Conservation (phyloP, 768 basidiomycete genomes). For the Lactarius vividus region DNA sequence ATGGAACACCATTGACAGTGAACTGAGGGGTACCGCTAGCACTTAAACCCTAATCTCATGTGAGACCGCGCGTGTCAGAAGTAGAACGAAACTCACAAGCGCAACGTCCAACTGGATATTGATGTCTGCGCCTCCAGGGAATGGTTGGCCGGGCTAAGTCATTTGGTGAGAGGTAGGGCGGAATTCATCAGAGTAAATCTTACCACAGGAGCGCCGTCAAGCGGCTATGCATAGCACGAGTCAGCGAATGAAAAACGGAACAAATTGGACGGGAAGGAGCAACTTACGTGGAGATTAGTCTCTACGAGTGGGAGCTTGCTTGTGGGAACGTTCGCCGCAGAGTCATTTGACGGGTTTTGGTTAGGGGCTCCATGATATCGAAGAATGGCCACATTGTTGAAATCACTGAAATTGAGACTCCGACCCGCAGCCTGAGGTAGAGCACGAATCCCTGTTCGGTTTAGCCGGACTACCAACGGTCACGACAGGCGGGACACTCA, state of each 20-base stretch:
- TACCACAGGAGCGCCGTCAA: background rate
- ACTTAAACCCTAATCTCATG: background rate
- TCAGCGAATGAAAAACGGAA: background rate
- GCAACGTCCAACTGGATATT: conserved; percentile 1
- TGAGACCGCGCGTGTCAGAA: background rate
- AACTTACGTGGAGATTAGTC: background rate
- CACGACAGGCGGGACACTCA: background rate
- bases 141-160: background rate
- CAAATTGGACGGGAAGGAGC: background rate
- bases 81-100: background rate
- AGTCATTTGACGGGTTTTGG: background rate
- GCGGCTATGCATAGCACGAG: background rate
- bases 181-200: background rate
- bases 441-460: background rate
- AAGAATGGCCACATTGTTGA: background rate
- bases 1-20: background rate
- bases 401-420: background rate
- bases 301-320: background rate
- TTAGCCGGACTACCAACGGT: background rate
- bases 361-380: background rate
- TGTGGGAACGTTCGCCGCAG: background rate
- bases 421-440: background rate
- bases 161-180: background rate
- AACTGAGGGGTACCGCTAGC: background rate
- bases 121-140: conserved; percentile 4